Evolutionary conservation across 2,329 filamentous ascomycete species (phyloP).

Genomic region (Achaetomium macrosporum): DNA sequence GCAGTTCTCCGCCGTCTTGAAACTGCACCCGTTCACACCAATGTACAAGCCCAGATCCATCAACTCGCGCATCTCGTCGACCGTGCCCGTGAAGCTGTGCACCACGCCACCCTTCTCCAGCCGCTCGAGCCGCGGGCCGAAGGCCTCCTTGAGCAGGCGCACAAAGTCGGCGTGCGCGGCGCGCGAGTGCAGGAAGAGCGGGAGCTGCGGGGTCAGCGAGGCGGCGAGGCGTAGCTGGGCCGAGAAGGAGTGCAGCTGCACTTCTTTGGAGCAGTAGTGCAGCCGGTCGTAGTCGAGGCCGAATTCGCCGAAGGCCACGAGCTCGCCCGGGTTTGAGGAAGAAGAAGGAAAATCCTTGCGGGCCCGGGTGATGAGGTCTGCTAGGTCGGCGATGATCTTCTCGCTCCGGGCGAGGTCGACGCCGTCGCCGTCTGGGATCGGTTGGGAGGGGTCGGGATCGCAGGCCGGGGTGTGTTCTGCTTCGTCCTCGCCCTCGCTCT

Average conservation of each 20-base stretch:
- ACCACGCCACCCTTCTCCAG: constrained; percentile 77
- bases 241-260: constrained; percentile 80
- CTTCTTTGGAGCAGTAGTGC: constrained; percentile 69
- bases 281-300: constrained; percentile 94
- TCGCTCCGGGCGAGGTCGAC: constrained; percentile 39
- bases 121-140: constrained; percentile 53
- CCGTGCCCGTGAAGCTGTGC: constrained; percentile 88
- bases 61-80: constrained; percentile 76
- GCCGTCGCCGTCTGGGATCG: constrained; percentile 42
- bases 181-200: constrained; percentile 86
- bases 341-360: constrained; percentile 34
- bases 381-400: constrained; percentile 54
- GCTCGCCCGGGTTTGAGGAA: constrained; percentile 34
- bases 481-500: constrained; percentile 31
- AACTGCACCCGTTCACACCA: constrained; percentile 92
- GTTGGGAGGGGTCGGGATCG: constrained; percentile 46
- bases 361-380: constrained; percentile 55
- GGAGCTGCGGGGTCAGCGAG: constrained; percentile 63
- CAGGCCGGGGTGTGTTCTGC: constrained; percentile 46
- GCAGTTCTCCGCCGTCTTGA: constrained; percentile 91
- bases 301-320: constrained; percentile 88
- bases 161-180: constrained; percentile 86
- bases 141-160: constrained; percentile 54
- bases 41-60: constrained; percentile 79
- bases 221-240: constrained; percentile 75